phyloP scores from a whole-genome alignment of 768 basidiomycete species.

The Plicaturopsis crispa region DNA sequence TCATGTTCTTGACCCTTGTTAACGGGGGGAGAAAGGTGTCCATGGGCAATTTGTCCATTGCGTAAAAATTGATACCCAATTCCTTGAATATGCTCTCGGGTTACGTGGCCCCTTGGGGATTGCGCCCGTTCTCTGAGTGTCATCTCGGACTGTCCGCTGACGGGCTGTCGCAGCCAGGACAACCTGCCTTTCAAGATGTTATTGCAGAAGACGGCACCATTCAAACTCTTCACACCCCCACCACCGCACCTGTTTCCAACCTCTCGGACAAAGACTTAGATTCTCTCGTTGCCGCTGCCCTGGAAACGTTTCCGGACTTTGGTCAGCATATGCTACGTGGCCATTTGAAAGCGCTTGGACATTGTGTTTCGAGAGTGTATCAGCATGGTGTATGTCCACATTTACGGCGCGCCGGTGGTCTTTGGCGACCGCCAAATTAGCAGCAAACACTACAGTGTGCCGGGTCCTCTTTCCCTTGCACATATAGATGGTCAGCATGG shows the following conservation, averaged over 20 bases:
- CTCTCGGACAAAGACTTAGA: slow-evolving; percentile 8
- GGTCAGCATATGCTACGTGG: slow-evolving; percentile 14
- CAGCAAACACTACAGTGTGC: slow-evolving; percentile 10
- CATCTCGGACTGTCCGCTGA: not conserved
- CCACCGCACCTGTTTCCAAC: slow-evolving; percentile 2
- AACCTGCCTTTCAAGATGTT: slow-evolving; percentile 7
- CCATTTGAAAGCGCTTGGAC: slow-evolving; percentile 7
- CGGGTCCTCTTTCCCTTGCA: slow-evolving; percentile 15
- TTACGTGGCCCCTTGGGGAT: not conserved
- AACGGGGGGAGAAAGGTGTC: no score
- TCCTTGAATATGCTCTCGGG: not conserved
- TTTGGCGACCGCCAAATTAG: slow-evolving; percentile 12
- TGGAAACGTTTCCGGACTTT: slow-evolving; percentile 11
- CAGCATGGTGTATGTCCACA: slow-evolving; percentile 8
- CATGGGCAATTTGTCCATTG: no score
- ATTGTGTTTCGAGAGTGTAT: slow-evolving; percentile 9
- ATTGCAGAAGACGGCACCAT: slow-evolving; percentile 1
- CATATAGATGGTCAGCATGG: slow-evolving; percentile 23
- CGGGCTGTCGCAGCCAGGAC: slow-evolving; percentile 10
- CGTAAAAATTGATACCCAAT: not conserved
- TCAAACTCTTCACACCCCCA: not conserved
- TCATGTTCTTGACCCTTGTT: no score
- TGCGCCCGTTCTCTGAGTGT: not conserved
- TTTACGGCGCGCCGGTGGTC: slow-evolving; percentile 10
- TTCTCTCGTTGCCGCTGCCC: slow-evolving; percentile 3